These are phyloP conservation scores for Blastobotrys elegans DNA, from an alignment of 1,139 yeast genomes.

Conservation along the genomic window DNA sequence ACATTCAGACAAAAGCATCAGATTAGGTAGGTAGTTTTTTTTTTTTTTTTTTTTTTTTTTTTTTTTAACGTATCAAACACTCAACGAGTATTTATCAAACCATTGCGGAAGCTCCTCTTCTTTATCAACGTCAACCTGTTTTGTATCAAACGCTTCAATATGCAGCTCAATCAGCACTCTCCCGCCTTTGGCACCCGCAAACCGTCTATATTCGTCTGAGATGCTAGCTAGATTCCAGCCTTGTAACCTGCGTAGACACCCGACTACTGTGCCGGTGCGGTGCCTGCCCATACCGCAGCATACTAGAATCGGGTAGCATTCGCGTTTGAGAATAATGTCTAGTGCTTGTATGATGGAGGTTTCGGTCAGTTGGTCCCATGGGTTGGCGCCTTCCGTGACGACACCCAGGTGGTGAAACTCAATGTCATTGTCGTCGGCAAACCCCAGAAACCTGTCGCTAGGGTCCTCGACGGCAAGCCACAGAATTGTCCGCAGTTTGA, in stretches of 20 bases:
- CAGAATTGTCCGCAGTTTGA: constrained; percentile 71
- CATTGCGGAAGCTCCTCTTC: constrained; percentile 39
- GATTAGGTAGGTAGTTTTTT: no score
- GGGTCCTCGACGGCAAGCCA: constrained; percentile 98
- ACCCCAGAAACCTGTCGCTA: constrained; percentile 76
- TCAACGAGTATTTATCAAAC: not conserved
- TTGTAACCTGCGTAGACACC: constrained; percentile 83
- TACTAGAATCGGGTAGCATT: constrained; percentile 77
- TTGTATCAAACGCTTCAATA: constrained; percentile 76
- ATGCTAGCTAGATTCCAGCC: constrained; percentile 96
- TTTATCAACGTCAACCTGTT: constrained; percentile 45
- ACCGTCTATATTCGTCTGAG: constrained; percentile 88
- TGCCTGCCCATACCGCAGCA: constrained; percentile 99
- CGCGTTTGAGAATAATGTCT: constrained; percentile 62
- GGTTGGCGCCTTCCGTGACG: constrained; percentile 67
- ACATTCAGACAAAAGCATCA: constrained; percentile 49
- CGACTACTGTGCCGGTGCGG: constrained; percentile 92
- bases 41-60: no score
- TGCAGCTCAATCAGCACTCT: constrained; percentile 83
- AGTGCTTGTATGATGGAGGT: constrained; percentile 73
- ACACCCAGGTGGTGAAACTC: constrained; percentile 53
- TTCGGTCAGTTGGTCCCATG: constrained; percentile 97
- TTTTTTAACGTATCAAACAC: not conserved
- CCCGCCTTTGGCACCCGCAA: constrained; percentile 90
- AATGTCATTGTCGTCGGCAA: constrained; percentile 68